Percentiles rank a stretch among this genome's conserved stretches.
Conservation (phyloP, 768 basidiomycete genomes). For the Pleurotus djamor region DNA sequence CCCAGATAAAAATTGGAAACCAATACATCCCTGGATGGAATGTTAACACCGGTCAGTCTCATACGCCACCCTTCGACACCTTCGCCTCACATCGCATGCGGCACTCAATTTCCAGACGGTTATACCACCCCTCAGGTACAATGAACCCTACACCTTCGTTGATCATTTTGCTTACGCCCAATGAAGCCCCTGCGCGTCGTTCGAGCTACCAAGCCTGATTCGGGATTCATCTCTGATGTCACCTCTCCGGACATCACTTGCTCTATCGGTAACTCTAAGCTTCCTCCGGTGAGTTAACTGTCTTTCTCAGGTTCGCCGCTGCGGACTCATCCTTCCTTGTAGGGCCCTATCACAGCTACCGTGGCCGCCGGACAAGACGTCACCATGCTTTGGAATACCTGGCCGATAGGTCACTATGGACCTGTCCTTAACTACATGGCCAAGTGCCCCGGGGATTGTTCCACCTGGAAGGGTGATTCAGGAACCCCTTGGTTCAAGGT, state of each 20-base stretch:
- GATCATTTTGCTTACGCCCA: background rate
- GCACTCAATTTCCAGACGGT: slow-evolving; percentile 16
- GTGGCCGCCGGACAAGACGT: slow-evolving; percentile 33
- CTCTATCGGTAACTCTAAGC: slow-evolving; percentile 33
- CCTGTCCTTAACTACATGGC: slow-evolving; percentile 40
- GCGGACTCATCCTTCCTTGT: background rate
- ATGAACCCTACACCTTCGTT: background rate
- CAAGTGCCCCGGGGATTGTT: slow-evolving; percentile 31
- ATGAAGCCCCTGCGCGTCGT: slow-evolving; percentile 30
- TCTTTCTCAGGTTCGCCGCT: background rate
- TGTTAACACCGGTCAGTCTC: slow-evolving; percentile 21
- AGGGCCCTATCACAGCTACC: slow-evolving; percentile 32
- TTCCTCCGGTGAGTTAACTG: slow-evolving; percentile 24
- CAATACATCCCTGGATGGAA: slow-evolving; percentile 31
- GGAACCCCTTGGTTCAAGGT: slow-evolving; percentile 39
- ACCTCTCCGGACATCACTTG: slow-evolving; percentile 32
- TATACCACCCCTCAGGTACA: slow-evolving; percentile 30
- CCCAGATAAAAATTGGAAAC: slow-evolving; percentile 27
- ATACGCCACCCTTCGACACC: background rate
- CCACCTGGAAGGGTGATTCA: slow-evolving; percentile 29
- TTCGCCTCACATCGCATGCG: background rate
- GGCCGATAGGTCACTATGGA: slow-evolving; percentile 35
- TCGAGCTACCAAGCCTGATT: slow-evolving; percentile 30
- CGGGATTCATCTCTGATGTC: slow-evolving; percentile 28
- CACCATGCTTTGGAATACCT: slow-evolving; percentile 34